A percentile compares a stretch with the other conserved stretches of the same genome.
Conservation (phyloP, 2,329 filamentous ascomycete species). For the Ceratocystis ficicola region DNA sequence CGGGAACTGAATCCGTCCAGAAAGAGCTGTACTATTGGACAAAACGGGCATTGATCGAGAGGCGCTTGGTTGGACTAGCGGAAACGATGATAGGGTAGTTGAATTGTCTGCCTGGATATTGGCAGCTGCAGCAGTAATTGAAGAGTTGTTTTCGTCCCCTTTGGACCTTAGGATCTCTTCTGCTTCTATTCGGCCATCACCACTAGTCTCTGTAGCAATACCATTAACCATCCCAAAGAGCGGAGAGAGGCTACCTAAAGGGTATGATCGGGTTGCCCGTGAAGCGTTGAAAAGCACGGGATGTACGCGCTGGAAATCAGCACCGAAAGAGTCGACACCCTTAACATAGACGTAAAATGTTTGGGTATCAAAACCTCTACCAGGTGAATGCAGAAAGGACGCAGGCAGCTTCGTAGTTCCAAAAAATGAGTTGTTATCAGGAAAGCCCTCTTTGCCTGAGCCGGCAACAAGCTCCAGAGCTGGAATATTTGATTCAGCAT, state of each 20-base stretch:
- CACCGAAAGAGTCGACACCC: conserved; percentile 14
- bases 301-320: conserved; percentile 19
- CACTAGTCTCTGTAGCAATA: not conserved
- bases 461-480: conserved; percentile 13
- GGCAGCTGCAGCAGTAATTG: not conserved
- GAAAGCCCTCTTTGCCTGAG: conserved; percentile 15
- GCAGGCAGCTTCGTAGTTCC: conserved; percentile 9
- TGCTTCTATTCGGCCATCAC: not conserved
- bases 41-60: not conserved
- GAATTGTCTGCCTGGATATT: conserved; percentile 7
- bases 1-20: not conserved
- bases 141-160: not conserved
- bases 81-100: not conserved
- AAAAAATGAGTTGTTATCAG: conserved; percentile 15
- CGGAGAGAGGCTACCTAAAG: conserved; percentile 15
- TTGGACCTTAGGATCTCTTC: not conserved
- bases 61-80: not conserved
- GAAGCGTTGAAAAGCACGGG: conserved; percentile 13
- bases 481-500: not conserved
- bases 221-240: conserved; percentile 16
- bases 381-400: not conserved
- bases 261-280: not conserved
- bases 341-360: conserved; percentile 21
- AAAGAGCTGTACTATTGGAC: not conserved
- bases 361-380: not conserved